Conservation (phyloP, 2,329 filamentous ascomycete species). For the Ceratocystiopsis minuta region DNA sequence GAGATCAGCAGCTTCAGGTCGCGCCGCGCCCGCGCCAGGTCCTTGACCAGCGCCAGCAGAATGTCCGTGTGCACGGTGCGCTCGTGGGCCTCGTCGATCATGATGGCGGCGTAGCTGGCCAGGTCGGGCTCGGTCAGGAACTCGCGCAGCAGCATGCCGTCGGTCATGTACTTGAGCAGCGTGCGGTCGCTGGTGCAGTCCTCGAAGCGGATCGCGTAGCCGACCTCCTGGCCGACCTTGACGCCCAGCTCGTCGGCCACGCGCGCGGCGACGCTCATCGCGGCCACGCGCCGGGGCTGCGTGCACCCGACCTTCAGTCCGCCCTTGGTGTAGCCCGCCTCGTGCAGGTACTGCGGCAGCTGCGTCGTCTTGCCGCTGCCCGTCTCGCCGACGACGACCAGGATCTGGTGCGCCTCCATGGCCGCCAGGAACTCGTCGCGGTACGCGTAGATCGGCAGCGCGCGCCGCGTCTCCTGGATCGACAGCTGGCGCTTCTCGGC, state of each 20-base stretch:
- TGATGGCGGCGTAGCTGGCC: conserved; percentile 65
- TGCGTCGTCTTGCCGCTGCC: conserved; percentile 94
- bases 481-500: conserved; percentile 76
- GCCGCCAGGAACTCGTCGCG: conserved; percentile 75
- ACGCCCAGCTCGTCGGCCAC: conserved; percentile 88
- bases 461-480: conserved; percentile 84
- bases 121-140: conserved; percentile 80
- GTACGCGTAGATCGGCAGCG: conserved; percentile 76
- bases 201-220: conserved; percentile 90
- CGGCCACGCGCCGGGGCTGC: conserved; percentile 84
- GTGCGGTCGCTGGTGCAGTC: conserved; percentile 85
- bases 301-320: conserved; percentile 82
- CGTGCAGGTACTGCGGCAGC: conserved; percentile 80
- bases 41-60: conserved; percentile 70
- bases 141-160: conserved; percentile 83
- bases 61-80: conserved; percentile 84
- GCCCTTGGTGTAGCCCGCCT: conserved; percentile 72
- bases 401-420: conserved; percentile 64
- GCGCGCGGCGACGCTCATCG: conserved; percentile 93
- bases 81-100: conserved; percentile 97
- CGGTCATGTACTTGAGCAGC: conserved; percentile 87
- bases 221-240: conserved; percentile 79
- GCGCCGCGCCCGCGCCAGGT: conserved; percentile 63
- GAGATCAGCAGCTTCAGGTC: conserved; percentile 85
- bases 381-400: conserved; percentile 89